phyloP scores from a whole-genome alignment of 768 basidiomycete genomes.

The Hericium coralloides region DNA sequence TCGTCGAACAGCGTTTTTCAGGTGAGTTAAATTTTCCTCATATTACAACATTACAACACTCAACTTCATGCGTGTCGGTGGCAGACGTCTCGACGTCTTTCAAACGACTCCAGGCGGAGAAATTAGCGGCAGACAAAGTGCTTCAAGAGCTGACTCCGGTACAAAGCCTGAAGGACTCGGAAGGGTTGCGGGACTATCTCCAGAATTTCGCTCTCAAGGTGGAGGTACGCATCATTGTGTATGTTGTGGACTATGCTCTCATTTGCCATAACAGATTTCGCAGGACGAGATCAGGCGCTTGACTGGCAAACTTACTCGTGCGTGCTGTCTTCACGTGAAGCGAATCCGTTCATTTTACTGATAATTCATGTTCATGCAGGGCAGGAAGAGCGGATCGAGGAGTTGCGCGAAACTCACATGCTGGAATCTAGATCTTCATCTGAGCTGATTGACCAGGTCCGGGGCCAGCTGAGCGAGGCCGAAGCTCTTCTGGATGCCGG shows the following conservation, averaged over 20 bases:
- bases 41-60: no score
- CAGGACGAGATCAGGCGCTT: slow-evolving; percentile 77
- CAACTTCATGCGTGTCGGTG: not conserved
- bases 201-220: slow-evolving; percentile 55
- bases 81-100: slow-evolving; percentile 73
- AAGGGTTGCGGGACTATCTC: slow-evolving; percentile 68
- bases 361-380: slow-evolving; percentile 33
- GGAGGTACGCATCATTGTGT: slow-evolving; percentile 41
- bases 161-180: slow-evolving; percentile 51
- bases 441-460: slow-evolving; percentile 63
- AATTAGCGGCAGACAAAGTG: slow-evolving; percentile 55
- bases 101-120: slow-evolving; percentile 67
- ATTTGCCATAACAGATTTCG: slow-evolving; percentile 35
- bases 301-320: slow-evolving; percentile 64
- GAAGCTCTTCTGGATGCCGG: slow-evolving; percentile 61
- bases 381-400: slow-evolving; percentile 78
- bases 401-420: slow-evolving; percentile 75
- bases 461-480: slow-evolving; percentile 56
- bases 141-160: slow-evolving; percentile 67
- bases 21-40: slow-evolving; percentile 30
- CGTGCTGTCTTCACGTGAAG: slow-evolving; percentile 16
- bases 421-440: slow-evolving; percentile 75
- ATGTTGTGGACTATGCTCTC: not conserved
- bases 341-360: not conserved
- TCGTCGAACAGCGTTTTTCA: slow-evolving; percentile 70